Conservation (phyloP, 257 asterid species). For the Fraxinus americana region DNA sequence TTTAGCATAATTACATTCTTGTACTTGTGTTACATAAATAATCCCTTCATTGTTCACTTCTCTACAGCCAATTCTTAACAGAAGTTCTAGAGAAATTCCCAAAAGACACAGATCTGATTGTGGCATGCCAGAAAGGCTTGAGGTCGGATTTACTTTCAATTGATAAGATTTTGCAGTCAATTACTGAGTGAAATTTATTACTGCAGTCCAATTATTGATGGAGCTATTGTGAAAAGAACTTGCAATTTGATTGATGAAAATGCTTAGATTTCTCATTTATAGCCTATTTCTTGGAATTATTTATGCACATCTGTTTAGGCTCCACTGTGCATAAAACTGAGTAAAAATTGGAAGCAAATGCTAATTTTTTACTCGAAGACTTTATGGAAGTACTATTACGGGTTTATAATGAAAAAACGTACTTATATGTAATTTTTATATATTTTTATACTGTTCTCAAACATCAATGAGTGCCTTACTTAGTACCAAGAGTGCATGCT, state of each 20-base stretch:
- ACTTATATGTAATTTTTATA: not conserved
- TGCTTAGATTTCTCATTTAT: not conserved
- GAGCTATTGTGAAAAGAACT: not conserved
- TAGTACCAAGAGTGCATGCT: not conserved
- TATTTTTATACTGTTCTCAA: not conserved
- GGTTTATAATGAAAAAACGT: not conserved
- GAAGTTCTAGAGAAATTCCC: constrained; percentile 77
- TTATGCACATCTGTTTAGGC: not conserved
- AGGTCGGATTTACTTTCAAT: constrained; percentile 57
- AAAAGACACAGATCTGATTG: constrained; percentile 78
- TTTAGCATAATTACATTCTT: not conserved
- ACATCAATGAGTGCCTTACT: not conserved
- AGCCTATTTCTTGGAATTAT: not conserved
- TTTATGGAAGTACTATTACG: not conserved
- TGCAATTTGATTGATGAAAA: not conserved
- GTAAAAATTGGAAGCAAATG: not conserved
- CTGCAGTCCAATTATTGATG: not conserved
- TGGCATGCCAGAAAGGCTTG: constrained; percentile 96
- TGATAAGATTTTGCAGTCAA: constrained; percentile 19
- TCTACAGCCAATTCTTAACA: constrained; percentile 58
- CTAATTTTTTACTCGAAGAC: not conserved
- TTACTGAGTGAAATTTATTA: not conserved
- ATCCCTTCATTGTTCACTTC: constrained; percentile 22
- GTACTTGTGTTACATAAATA: constrained; percentile 5
- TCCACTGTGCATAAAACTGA: not conserved